Conservation (phyloP, 1,139 yeast genomes). For the Debaryomyces udenii region DNA sequence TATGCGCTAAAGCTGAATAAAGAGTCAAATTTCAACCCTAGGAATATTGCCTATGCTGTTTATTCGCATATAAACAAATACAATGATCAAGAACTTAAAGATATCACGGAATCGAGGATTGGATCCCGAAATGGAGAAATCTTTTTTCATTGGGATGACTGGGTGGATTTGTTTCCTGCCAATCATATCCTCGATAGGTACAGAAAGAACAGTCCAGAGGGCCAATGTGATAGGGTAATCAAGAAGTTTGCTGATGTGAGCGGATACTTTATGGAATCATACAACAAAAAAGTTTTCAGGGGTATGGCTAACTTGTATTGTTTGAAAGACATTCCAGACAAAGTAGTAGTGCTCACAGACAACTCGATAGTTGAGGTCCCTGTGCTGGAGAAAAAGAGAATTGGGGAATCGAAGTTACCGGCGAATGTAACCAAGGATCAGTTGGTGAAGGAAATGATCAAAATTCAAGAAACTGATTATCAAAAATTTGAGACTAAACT, state of each 20-base stretch:
- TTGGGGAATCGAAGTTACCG: slow-evolving; percentile 19
- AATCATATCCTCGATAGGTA: slow-evolving; percentile 23
- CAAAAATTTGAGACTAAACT: slow-evolving; percentile 13
- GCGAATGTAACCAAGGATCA: slow-evolving; percentile 13
- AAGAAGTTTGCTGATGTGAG: slow-evolving; percentile 32
- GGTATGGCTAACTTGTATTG: slow-evolving; percentile 43
- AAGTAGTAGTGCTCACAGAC: slow-evolving; percentile 31
- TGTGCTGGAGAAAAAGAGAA: slow-evolving; percentile 30
- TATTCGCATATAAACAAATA: slow-evolving; percentile 22
- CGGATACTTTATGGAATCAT: slow-evolving; percentile 41
- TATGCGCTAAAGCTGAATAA: slow-evolving; percentile 28
- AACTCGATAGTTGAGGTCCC: slow-evolving; percentile 32
- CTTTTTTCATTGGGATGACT: slow-evolving; percentile 48
- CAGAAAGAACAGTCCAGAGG: slow-evolving; percentile 24
- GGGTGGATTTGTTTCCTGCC: slow-evolving; percentile 39
- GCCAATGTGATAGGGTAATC: slow-evolving; percentile 27
- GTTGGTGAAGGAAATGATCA: slow-evolving; percentile 17
- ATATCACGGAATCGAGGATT: slow-evolving; percentile 7
- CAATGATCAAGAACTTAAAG: slow-evolving; percentile 10
- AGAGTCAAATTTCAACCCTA: slow-evolving; percentile 32
- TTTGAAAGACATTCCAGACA: slow-evolving; percentile 32
- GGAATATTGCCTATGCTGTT: slow-evolving; percentile 25
- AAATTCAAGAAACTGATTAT: slow-evolving; percentile 6
- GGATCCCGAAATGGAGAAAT: slow-evolving; percentile 25
- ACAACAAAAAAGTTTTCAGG: slow-evolving; percentile 35